A percentile compares a stretch with the other conserved stretches of the same genome.
These are phyloP conservation scores for Apophysomyces trapeziformis DNA, from an alignment of 371 early-diverging fungal genomes.

Conservation along the genomic window DNA sequence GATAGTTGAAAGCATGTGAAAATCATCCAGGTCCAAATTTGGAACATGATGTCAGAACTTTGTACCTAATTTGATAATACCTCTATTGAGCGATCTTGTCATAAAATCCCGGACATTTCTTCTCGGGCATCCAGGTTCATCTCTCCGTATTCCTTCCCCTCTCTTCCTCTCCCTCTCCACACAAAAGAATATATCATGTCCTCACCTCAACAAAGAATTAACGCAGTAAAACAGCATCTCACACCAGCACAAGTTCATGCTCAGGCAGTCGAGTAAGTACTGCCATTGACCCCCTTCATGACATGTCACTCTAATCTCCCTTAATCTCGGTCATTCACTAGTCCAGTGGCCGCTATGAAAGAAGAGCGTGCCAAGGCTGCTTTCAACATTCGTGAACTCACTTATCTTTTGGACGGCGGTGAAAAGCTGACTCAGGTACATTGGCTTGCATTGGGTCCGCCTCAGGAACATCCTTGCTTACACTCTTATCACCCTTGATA, in stretches of 20 bases:
- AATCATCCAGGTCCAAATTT: constrained; percentile 1
- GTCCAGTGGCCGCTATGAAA: constrained; percentile 50
- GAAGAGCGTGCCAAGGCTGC: constrained; percentile 80
- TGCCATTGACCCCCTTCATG: not conserved
- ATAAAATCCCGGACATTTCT: not conserved
- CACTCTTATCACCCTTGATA: not conserved
- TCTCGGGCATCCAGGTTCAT: not conserved
- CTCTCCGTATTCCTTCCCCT: not conserved
- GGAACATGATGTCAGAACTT: constrained; percentile 7
- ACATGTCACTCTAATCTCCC: not conserved
- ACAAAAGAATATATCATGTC: constrained; percentile 8
- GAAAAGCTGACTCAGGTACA: constrained; percentile 61
- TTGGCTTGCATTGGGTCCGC: not conserved
- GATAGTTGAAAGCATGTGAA: constrained; percentile 5
- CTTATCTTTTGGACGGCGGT: constrained; percentile 84
- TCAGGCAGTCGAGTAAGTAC: constrained; percentile 34
- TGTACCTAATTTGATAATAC: not conserved
- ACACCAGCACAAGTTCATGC: constrained; percentile 31
- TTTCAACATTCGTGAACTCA: constrained; percentile 80
- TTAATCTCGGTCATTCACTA: constrained; percentile 12
- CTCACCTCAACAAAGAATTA: constrained; percentile 21
- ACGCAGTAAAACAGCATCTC: constrained; percentile 35
- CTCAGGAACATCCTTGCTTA: too few species aligned
- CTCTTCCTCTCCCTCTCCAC: not conserved
- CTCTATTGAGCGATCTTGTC: not conserved